Evolutionary conservation across 23 red algal species (phyloP).

Genomic region (Rhodosorus marinus): DNA sequence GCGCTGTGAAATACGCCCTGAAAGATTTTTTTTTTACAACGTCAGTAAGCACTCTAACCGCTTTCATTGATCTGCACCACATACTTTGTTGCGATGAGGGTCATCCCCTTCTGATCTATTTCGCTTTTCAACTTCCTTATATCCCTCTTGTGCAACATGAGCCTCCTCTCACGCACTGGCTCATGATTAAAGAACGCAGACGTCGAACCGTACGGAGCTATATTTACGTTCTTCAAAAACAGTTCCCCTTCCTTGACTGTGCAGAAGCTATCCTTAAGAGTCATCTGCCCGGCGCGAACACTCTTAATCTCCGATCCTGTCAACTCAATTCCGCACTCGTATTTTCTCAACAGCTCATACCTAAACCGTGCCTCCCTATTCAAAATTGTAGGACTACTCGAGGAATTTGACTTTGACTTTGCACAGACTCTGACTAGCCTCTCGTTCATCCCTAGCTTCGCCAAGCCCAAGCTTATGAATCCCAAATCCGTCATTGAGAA

Average conservation of each 20-base stretch:
- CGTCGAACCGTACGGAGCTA: conserved; percentile 14
- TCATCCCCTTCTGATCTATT: conserved; percentile 43
- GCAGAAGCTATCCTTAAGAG: conserved; percentile 67
- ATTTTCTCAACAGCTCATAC: conserved; percentile 59
- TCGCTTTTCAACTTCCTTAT: conserved; percentile 47
- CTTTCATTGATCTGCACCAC: too few relatives aligned
- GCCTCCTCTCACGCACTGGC: conserved; percentile 23
- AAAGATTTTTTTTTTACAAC: neutral
- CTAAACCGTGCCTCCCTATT: conserved; percentile 47
- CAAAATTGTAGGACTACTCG: too few relatives aligned
- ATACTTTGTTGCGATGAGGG: conserved; percentile 47
- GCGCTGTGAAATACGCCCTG: conserved; percentile 53
- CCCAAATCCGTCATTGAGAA: too few relatives aligned
- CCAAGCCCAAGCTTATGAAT: too few relatives aligned
- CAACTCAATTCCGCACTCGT: conserved; percentile 76
- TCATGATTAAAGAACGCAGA: conserved; percentile 64
- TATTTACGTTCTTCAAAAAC: conserved; percentile 60
- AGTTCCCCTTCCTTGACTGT: conserved; percentile 28
- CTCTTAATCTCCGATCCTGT: conserved; percentile 77
- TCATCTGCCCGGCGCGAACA: conserved; percentile 48
- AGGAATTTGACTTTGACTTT: too few relatives aligned
- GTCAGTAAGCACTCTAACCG: neutral
- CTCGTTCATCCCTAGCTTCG: too few relatives aligned
- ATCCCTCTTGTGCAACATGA: conserved; percentile 67
- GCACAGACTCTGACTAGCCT: too few relatives aligned